Base-by-base conservation (phyloP, 257 asterid species). In the Nemophila menziesii region DNA sequence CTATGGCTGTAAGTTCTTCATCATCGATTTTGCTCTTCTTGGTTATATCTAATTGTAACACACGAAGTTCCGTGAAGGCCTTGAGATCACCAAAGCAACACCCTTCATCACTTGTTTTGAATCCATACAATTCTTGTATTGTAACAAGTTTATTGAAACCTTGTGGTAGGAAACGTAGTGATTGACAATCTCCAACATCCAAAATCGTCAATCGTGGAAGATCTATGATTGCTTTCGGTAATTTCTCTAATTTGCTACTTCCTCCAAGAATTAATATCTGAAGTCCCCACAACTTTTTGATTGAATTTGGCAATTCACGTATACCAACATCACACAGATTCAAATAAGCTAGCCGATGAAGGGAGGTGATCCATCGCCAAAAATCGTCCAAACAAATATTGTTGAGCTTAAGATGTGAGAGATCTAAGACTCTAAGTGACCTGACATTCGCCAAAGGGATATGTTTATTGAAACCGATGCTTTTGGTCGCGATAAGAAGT, bases 301-400 rank as follows among this genome's bases (percentile, higher is more conserved):
- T 37, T 1, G 67, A 43, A 21, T 18, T 11, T 16, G 67, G 67
- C 11, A 59, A 39, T 49, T 43, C 34, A 2, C 1, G 2, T 50
- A 65, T 18, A 1, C 21, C 52, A 33, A 65, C 66, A 39, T 44
- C 23, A 14, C 47, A 1, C 6, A 65, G 63, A 22, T 59, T 65
- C 38, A 65, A 33, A 47, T 54, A 54, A 40, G 51, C 63, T 37
- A 65, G 43, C 11, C 66, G 66, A 21, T 22, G 53, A 0, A 48
- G 66, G 38, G 70, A 52, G 17, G 55, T 49, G 55, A 65, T 65
- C 63, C 66, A 65, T 5, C 43, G 12, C 71, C 71, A 58, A 13
- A 58, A 16, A 27, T 64, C 65, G 12, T 24, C 4, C 29, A 57
- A 15, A 38, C 21, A 18, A 1, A 52, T 44, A 3, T 20, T 39